A percentile compares a stretch with the other conserved stretches of the same genome.
phyloP scores from a whole-genome alignment of 129 eudicot genomes.

The Flaveria ramosissima region DNA sequence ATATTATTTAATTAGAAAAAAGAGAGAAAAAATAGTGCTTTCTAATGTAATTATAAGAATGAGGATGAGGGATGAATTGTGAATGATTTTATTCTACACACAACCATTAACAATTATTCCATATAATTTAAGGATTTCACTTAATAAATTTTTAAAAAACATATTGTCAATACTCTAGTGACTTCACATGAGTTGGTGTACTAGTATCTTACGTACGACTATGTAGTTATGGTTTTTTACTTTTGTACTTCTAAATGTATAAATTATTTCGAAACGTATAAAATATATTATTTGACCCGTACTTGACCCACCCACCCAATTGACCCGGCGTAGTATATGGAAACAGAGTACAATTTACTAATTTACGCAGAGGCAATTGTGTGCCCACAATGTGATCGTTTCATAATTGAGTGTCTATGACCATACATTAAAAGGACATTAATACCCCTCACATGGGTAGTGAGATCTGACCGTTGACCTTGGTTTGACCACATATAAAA shows the following conservation, averaged over 20 bases:
- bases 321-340: constrained; percentile 29
- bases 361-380: constrained; percentile 20
- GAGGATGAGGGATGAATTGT: too few species aligned
- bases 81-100: too few species aligned
- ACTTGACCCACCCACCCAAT: constrained; percentile 25
- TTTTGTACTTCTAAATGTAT: not conserved
- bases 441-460: constrained; percentile 37
- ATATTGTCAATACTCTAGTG: too few species aligned
- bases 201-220: not conserved
- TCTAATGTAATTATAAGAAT: too few species aligned
- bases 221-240: not conserved
- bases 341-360: constrained; percentile 25
- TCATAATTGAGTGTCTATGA: constrained; percentile 28
- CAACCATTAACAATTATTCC: too few species aligned
- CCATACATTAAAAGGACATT: constrained; percentile 29
- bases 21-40: too few species aligned
- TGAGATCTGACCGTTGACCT: constrained; percentile 18
- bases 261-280: not conserved
- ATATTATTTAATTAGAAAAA: too few species aligned
- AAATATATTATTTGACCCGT: not conserved
- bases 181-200: not conserved
- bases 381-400: constrained; percentile 24
- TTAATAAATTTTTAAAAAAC: too few species aligned
- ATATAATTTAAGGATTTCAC: too few species aligned
- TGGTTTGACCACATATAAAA: constrained; percentile 34